Evolutionary conservation across 2,329 filamentous ascomycete genomes (phyloP).

Genomic region (Coniochaeta sp.): DNA sequence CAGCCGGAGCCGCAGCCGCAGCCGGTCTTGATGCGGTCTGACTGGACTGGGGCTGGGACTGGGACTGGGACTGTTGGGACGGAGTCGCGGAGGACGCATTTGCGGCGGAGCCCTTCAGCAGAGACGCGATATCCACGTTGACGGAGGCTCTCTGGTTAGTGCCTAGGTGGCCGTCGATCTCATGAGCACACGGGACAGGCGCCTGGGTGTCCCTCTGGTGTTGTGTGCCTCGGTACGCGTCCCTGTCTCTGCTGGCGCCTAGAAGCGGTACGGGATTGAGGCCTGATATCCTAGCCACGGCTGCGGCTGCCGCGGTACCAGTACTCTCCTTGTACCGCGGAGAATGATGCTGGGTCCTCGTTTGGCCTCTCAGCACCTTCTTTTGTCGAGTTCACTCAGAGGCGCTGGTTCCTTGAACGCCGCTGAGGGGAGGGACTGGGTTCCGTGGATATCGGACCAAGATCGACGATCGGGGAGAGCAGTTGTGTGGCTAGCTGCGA

Average conservation of each 20-base stretch:
- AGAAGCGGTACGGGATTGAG: neutral
- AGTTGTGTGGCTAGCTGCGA: neutral
- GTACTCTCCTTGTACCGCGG: neutral
- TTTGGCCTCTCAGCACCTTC: neutral
- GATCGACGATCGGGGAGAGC: neutral
- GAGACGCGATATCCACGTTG: conserved; percentile 92
- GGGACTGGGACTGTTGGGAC: conserved; percentile 29
- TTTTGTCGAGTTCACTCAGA: neutral
- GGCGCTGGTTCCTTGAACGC: neutral
- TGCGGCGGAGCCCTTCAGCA: conserved; percentile 72
- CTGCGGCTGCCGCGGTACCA: neutral
- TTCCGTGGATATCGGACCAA: neutral
- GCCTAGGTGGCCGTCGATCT: conserved; percentile 16
- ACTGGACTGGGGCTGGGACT: conserved; percentile 29
- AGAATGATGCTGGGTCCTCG: neutral
- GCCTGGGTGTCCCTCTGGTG: conserved; percentile 2
- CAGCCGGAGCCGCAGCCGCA: conserved; percentile 23
- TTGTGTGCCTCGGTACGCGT: conserved; percentile 2
- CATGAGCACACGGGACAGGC: conserved; percentile 19
- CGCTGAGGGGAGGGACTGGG: neutral
- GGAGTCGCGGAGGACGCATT: conserved; percentile 56
- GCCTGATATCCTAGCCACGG: neutral
- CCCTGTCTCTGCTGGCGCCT: neutral
- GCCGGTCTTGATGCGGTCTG: conserved; percentile 29
- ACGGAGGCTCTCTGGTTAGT: conserved; percentile 35